A percentile compares a stretch with the other conserved stretches of the same genome.
Evolutionary conservation across 768 basidiomycete species (phyloP).

Genomic region (Agrocybe pediades): DNA sequence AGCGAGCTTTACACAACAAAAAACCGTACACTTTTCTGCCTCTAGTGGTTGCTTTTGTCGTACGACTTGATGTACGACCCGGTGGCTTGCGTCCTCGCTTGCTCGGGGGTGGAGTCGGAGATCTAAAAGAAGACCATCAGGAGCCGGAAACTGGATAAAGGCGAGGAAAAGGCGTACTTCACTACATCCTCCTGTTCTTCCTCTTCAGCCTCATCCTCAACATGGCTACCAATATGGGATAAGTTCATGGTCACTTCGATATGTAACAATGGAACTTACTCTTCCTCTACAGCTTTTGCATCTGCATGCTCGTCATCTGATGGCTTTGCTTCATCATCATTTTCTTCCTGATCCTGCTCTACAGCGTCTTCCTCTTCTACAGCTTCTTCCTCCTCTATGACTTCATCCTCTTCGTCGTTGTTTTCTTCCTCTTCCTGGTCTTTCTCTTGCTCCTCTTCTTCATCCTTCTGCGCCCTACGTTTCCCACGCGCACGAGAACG

Average conservation of each 20-base stretch:
- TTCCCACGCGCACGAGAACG: conserved; percentile 15
- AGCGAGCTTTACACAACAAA: not conserved
- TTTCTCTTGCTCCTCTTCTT: conserved; percentile 13
- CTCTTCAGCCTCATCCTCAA: conserved; percentile 5
- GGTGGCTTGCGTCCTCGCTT: conserved; percentile 14
- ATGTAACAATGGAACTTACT: not conserved
- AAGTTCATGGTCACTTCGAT: not conserved
- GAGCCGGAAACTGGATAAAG: not conserved
- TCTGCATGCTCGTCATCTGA: not conserved
- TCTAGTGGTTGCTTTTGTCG: conserved; percentile 5
- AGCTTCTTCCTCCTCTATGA: conserved; percentile 10
- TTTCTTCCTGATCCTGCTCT: not conserved
- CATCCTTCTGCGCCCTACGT: conserved; percentile 9
- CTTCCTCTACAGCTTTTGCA: not conserved
- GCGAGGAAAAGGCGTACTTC: conserved; percentile 4
- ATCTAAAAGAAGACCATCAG: conserved; percentile 17
- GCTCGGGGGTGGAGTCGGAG: conserved; percentile 25
- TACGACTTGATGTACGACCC: conserved; percentile 8
- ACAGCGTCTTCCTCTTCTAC: conserved; percentile 6
- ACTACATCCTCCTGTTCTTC: conserved; percentile 1
- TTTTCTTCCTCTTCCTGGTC: conserved; percentile 16
- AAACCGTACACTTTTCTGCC: conserved; percentile 12
- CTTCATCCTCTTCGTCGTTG: conserved; percentile 11
- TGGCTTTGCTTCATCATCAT: not conserved
- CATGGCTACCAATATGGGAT: not conserved